phyloP scores from a whole-genome alignment of 2,329 filamentous ascomycete genomes.

The Exophiala sideris region DNA sequence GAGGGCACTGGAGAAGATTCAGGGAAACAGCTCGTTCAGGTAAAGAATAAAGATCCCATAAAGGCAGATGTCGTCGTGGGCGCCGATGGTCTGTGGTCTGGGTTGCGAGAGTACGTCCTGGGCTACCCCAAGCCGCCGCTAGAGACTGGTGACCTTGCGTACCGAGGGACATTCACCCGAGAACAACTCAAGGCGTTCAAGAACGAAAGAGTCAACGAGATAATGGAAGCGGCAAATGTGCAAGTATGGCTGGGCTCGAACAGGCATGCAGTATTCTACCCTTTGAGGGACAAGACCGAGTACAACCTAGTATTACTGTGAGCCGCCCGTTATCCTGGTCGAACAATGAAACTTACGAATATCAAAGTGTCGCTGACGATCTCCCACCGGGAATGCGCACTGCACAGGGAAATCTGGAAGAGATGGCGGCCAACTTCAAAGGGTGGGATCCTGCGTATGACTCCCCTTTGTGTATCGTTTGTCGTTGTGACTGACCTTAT shows the following conservation, averaged over 20 bases:
- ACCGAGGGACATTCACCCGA: slow-evolving; percentile 28
- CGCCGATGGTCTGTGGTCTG: slow-evolving; percentile 48
- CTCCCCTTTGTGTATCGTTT: not conserved
- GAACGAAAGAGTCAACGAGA: not conserved
- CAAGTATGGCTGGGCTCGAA: slow-evolving; percentile 7
- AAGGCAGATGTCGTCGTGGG: slow-evolving; percentile 43
- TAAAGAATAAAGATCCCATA: slow-evolving; percentile 2
- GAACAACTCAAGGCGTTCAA: slow-evolving; percentile 2
- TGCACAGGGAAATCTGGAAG: slow-evolving; percentile 8
- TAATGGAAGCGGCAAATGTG: slow-evolving; percentile 3
- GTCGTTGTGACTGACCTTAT: not conserved
- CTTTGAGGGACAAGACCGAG: slow-evolving; percentile 15
- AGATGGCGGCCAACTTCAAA: slow-evolving; percentile 16
- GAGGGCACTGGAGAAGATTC: not conserved
- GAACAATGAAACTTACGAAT: not conserved
- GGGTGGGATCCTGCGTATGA: slow-evolving; percentile 17
- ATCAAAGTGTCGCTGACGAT: slow-evolving; percentile 7
- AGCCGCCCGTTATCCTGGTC: not conserved
- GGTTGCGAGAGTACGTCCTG: slow-evolving; percentile 43
- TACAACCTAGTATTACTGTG: slow-evolving; percentile 17
- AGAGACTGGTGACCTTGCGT: slow-evolving; percentile 55
- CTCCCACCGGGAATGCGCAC: slow-evolving; percentile 9
- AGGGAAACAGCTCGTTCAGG: slow-evolving; percentile 9
- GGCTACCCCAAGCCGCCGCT: slow-evolving; percentile 43
- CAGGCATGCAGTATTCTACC: slow-evolving; percentile 17